Evolutionary conservation across 1,139 yeast species (phyloP), one percentile per base, ranked within the genome.

Genomic region (Taiozyma sp.): DNA sequence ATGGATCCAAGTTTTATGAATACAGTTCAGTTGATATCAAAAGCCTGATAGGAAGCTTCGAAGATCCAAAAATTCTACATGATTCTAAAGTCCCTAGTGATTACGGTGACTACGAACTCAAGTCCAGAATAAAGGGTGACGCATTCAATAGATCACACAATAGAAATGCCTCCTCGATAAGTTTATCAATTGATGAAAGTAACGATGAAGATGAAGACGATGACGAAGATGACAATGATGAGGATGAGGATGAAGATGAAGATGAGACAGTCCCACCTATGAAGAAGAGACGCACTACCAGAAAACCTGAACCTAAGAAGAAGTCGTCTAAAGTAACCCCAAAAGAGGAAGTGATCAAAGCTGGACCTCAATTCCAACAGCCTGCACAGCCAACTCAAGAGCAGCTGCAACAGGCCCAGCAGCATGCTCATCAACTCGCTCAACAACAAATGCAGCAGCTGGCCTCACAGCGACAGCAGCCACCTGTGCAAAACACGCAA

Each of bases 1-100:
- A 89, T 69, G 86, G 88, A 59, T 66, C 71, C 27, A 82, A 81
- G 63, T 76, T 88, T 45, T 88, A 86, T 66, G 97, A 92, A 69
- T 92, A 84, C 64, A 80, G 92, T 8, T 83, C 96, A 7, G 84
- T 84, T 27, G 83, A 85, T 56, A 76, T 87, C 10, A 74, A 78
- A 32, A 84, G 84, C 48, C 70, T 92, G 45, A 68, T 91, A 44
- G 71, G 75, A 13, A 74, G 75, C 47, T 89, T 84, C 66, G 71
- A 76, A 46, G 66, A 69, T 34, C 52, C 57, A 5, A 58, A 61
- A 7, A 61, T 64, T 45, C 70, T 76, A 6, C 85, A 83, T 58
- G 89, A 84, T 60, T 70, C 73, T 16, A 84, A 83, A 63, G 74
- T 78, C 10, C 91, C 89, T 0, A 76, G 74, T 10, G 83, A 81